Conservation (phyloP, 192 early-diverging fungal species). For the Mortierella alpina region DNA sequence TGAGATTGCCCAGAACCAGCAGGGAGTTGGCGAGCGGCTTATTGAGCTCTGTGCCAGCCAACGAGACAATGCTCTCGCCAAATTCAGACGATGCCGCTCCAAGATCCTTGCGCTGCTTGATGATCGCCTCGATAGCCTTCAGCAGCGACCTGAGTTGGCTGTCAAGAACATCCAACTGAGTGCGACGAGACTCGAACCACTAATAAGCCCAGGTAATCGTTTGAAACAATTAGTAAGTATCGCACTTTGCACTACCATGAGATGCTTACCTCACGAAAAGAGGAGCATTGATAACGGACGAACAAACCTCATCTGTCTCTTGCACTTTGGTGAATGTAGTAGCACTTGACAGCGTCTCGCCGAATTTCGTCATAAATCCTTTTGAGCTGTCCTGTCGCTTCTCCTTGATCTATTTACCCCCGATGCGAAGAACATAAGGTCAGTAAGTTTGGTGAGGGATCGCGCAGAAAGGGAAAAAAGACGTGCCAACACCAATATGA, state of each 20-base stretch:
- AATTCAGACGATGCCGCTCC: conserved; percentile 79
- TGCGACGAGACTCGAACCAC: conserved; percentile 81
- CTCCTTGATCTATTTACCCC: conserved; percentile 59
- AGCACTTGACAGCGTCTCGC: conserved; percentile 74
- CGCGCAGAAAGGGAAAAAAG: not conserved
- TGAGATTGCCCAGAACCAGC: conserved; percentile 79
- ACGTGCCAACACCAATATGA: not conserved
- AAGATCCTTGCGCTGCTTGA: conserved; percentile 81
- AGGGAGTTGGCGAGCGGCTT: conserved; percentile 74
- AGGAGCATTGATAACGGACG: too few species aligned
- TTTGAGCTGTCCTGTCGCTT: conserved; percentile 59
- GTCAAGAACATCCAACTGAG: conserved; percentile 81
- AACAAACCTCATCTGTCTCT: conserved; percentile 72
- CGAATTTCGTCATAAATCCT: conserved; percentile 75
- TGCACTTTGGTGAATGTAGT: conserved; percentile 74
- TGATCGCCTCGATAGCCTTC: conserved; percentile 81
- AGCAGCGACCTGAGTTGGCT: conserved; percentile 80
- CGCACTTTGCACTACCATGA: not conserved
- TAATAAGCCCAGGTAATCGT: conserved; percentile 1
- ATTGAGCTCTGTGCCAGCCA: conserved; percentile 80
- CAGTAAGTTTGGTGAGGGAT: not conserved
- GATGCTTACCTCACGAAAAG: not conserved
- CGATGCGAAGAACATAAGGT: not conserved
- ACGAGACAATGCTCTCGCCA: conserved; percentile 78
- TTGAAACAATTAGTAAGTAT: not conserved